Percentiles rank a stretch among this genome's conserved stretches.
These are phyloP conservation scores for Pisolithus thermaeus DNA, from an alignment of 1,284 basidiomycete species.

Conservation along the genomic window DNA sequence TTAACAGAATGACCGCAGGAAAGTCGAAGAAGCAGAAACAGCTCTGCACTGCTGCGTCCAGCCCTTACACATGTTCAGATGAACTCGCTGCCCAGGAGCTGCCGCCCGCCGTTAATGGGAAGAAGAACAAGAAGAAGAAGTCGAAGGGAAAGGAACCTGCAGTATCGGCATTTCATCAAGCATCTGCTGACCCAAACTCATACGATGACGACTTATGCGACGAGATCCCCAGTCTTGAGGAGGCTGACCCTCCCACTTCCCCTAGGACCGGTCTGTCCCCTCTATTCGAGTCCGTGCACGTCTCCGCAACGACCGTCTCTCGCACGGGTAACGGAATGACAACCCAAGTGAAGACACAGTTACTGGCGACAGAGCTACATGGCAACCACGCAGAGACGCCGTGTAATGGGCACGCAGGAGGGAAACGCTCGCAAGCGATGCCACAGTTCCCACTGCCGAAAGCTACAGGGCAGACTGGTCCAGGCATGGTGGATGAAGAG, in stretches of 20 bases:
- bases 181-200: conserved; percentile 15
- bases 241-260: conserved; percentile 18
- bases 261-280: conserved; percentile 34
- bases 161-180: conserved; percentile 6
- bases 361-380: conserved; percentile 50
- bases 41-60: conserved; percentile 2
- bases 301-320: conserved; percentile 41
- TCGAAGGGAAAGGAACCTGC: conserved; percentile 34
- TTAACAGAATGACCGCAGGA: conserved; percentile 21
- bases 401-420: conserved; percentile 32
- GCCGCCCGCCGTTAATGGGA: conserved; percentile 16
- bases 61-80: conserved; percentile 7
- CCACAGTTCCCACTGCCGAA: conserved; percentile 17
- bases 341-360: conserved; percentile 43
- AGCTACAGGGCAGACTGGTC: conserved; percentile 17
- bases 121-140: conserved; percentile 46
- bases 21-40: conserved; percentile 26
- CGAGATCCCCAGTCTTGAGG: conserved; percentile 21
- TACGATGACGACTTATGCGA: conserved; percentile 22
- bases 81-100: conserved; percentile 9
- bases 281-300: conserved; percentile 43
- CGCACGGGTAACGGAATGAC: conserved; percentile 28
- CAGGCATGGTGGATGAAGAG: conserved; percentile 37
- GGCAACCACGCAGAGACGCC: conserved; percentile 46
- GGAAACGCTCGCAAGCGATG: conserved; percentile 11